A percentile compares a stretch with the other conserved stretches of the same genome.
Evolutionary conservation across 2,329 filamentous ascomycete species (phyloP).

Genomic region (Exophiala sideris): DNA sequence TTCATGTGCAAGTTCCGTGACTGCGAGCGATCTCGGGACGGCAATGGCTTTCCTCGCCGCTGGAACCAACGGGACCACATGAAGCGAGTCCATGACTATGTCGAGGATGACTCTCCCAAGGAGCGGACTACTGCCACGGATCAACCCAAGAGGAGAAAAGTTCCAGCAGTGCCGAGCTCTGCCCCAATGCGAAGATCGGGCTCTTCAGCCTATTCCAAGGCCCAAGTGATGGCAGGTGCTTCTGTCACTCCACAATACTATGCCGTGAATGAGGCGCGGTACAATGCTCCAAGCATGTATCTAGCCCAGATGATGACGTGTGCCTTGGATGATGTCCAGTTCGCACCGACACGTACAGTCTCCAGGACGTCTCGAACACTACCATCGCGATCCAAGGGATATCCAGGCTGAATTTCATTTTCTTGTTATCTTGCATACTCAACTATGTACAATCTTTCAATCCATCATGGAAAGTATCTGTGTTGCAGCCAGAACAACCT

Average conservation of each 20-base stretch:
- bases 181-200: slow-evolving; percentile 28
- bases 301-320: slow-evolving; percentile 11
- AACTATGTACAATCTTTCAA: slow-evolving; percentile 1
- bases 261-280: slow-evolving; percentile 14
- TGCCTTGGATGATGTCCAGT: slow-evolving; percentile 18
- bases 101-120: slow-evolving; percentile 27
- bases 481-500: slow-evolving; percentile 8
- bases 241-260: slow-evolving; percentile 8
- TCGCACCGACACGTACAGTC: slow-evolving; percentile 6
- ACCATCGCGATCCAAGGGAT: slow-evolving; percentile 9
- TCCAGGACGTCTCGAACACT: slow-evolving; percentile 12
- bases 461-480: slow-evolving; percentile 8
- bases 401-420: slow-evolving; percentile 13
- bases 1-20: slow-evolving; percentile 84
- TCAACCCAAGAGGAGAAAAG: slow-evolving; percentile 24
- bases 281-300: slow-evolving; percentile 15
- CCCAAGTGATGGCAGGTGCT: slow-evolving; percentile 16
- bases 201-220: slow-evolving; percentile 25
- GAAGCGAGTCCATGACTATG: slow-evolving; percentile 79
- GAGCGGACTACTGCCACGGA: slow-evolving; percentile 10
- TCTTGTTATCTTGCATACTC: slow-evolving; percentile 5
- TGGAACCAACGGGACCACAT: slow-evolving; percentile 98
- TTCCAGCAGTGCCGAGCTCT: slow-evolving; percentile 16
- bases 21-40: slow-evolving; percentile 76
- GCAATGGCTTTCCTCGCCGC: slow-evolving; percentile 87